Evolutionary conservation across 306 rosid genomes (phyloP), one percentile per base, ranked within the genome.

Genomic region (Sindora glabra): DNA sequence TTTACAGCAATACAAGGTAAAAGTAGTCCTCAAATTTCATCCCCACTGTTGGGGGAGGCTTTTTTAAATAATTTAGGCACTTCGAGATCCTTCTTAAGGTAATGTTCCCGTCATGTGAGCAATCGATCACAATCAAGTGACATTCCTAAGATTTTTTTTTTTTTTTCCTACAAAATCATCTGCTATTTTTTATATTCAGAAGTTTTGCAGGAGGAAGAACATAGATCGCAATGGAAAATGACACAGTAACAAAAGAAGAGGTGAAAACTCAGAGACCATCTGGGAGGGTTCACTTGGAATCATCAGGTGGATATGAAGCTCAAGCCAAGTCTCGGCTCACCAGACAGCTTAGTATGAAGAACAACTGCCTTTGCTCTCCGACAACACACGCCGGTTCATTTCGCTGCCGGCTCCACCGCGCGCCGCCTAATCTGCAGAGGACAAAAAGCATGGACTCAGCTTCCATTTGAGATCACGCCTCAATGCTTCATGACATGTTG

Each of bases 311-410:
- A 44, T 59, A 54, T 29, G 30, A 50, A 45, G 63, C n/a, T n/a
- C 70, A 56, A 56, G 70, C 29, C 9, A 39, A 21, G 41, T 15
- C 44, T 47, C 80, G 55, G 18, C 74, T 80, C 32, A 30, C 71
- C 4, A 77, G 87, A 22, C 87, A 76, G 67, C 50, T 56, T n/a
- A 83, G 87, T 45, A 49, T 67, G 53, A 83, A 74, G 79, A 74
- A 19, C 63, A 78, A 60, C 34, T 80, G 90, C 47, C 78, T 83
- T 9, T 83, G 87, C 72, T 83, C 87, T 39, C 90, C 90, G 10
- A 86, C 95, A 14, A 86, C 84, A 10, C 88, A 83, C 54, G 79
- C 63, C 5, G 95, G 90, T 19, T 86, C 95, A 3, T 86, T 86
- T 65, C 51, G 94, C 63, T 86, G 89, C 63, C 62, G 86, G 51